These are phyloP conservation scores for Eurotiales sp. DNA, from an alignment of 2,329 filamentous ascomycete genomes.

Conservation along the genomic window DNA sequence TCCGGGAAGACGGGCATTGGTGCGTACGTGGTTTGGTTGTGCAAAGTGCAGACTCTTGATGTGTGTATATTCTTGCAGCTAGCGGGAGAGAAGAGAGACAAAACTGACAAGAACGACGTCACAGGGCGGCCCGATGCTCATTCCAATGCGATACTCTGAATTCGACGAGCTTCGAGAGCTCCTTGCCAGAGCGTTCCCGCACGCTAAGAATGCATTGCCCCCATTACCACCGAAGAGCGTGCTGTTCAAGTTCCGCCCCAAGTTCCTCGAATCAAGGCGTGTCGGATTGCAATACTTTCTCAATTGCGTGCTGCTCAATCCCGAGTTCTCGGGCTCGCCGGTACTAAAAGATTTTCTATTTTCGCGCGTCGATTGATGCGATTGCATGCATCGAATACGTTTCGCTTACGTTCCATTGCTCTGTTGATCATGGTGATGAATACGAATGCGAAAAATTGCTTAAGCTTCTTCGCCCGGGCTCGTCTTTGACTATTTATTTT, in stretches of 20 bases:
- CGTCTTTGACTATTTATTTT: background rate
- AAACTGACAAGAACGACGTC: constrained; percentile 20
- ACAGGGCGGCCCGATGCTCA: constrained; percentile 55
- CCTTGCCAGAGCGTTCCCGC: constrained; percentile 76
- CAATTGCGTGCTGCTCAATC: constrained; percentile 88
- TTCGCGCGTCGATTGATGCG: constrained; percentile 8
- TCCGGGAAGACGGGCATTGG: constrained; percentile 61
- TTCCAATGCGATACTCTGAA: constrained; percentile 76
- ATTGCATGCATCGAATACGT: background rate
- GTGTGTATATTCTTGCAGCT: constrained; percentile 54
- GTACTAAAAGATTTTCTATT: constrained; percentile 16
- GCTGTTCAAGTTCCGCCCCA: constrained; percentile 72
- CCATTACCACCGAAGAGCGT: constrained; percentile 85
- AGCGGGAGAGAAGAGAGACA: background rate
- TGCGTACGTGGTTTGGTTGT: constrained; percentile 95
- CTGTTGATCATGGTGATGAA: no score
- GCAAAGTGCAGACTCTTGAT: constrained; percentile 78
- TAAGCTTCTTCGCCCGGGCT: background rate
- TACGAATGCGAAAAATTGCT: no score
- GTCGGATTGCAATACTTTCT: constrained; percentile 86
- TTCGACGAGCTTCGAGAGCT: constrained; percentile 77
- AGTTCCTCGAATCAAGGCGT: constrained; percentile 80
- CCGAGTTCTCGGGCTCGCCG: constrained; percentile 78
- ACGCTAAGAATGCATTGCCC: constrained; percentile 82
- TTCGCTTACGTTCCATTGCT: no score